These are phyloP conservation scores for Podaxis rugospora DNA, from an alignment of 768 basidiomycete genomes.

Conservation along the genomic window DNA sequence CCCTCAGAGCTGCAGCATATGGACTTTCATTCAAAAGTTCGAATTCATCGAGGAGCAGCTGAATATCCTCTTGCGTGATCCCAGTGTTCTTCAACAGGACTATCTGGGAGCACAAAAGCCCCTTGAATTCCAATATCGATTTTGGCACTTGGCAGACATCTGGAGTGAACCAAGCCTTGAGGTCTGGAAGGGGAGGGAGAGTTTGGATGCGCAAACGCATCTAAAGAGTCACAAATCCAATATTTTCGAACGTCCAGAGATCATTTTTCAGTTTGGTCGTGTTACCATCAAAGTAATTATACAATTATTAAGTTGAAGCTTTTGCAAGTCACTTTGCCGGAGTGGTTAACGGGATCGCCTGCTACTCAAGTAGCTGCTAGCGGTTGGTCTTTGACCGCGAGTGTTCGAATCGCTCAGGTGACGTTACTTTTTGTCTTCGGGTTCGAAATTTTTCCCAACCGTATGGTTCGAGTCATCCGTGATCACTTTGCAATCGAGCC, in stretches of 20 bases:
- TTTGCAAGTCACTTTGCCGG: constrained; percentile 76
- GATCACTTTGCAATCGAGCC: too few species aligned
- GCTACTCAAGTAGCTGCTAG: constrained; percentile 35
- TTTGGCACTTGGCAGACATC: constrained; percentile 18
- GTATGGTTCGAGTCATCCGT: too few species aligned
- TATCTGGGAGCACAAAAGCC: constrained; percentile 29
- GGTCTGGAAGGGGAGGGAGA: constrained; percentile 38
- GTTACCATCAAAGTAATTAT: neutral
- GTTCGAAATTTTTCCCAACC: too few species aligned
- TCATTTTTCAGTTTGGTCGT: neutral
- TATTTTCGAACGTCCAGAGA: neutral
- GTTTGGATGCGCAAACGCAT: constrained; percentile 55
- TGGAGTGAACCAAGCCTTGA: constrained; percentile 51
- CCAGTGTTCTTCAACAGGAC: constrained; percentile 23
- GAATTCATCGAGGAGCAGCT: constrained; percentile 41
- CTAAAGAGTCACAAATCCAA: neutral
- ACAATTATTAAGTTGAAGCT: too few species aligned
- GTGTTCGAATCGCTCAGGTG: constrained; percentile 33
- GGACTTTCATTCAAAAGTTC: constrained; percentile 39
- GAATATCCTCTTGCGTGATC: constrained; percentile 19
- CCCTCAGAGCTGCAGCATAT: constrained; percentile 34
- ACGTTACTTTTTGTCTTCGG: constrained; percentile 14
- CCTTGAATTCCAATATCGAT: constrained; percentile 30
- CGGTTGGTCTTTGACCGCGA: constrained; percentile 28
- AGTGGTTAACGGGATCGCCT: constrained; percentile 91